phyloP scores from a whole-genome alignment of 169 alveolate genomes.

The Babesia ovata region DNA sequence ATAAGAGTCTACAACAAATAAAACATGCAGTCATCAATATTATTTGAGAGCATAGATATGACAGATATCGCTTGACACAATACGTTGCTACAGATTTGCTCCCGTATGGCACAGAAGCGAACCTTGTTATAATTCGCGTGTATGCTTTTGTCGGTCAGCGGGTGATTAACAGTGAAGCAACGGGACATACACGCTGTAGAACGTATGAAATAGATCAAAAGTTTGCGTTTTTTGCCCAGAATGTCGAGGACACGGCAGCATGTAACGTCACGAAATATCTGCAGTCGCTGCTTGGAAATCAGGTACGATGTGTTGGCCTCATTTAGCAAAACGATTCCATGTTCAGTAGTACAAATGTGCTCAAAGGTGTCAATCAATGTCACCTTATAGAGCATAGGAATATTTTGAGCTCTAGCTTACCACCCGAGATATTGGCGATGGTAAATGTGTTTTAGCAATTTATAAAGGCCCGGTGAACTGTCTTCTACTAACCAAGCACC shows the following conservation, averaged over 20 bases:
- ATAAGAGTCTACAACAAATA: not conserved
- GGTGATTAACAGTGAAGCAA: conserved; percentile 11
- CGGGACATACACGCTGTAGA: not conserved
- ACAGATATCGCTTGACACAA: not conserved
- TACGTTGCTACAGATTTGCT: not conserved
- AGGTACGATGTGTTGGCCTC: not conserved
- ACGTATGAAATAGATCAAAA: not conserved
- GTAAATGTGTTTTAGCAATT: not conserved
- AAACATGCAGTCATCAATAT: not conserved
- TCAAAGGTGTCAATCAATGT: too few relatives aligned
- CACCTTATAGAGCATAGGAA: not conserved
- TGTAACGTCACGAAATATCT: not conserved
- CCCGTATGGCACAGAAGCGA: not conserved
- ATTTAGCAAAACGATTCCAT: not conserved
- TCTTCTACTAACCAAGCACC: not conserved
- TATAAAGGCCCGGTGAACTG: not conserved
- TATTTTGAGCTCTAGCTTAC: not conserved
- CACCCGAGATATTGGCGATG: too few relatives aligned
- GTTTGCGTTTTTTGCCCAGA: not conserved
- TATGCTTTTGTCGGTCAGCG: not conserved
- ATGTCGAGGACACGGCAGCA: too few relatives aligned
- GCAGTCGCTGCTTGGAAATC: not conserved
- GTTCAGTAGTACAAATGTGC: not conserved
- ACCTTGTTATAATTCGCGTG: not conserved
- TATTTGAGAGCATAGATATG: not conserved